Base-by-base conservation (phyloP, 1,139 yeast species). In the Sugiyamaella xylanicola region DNA sequence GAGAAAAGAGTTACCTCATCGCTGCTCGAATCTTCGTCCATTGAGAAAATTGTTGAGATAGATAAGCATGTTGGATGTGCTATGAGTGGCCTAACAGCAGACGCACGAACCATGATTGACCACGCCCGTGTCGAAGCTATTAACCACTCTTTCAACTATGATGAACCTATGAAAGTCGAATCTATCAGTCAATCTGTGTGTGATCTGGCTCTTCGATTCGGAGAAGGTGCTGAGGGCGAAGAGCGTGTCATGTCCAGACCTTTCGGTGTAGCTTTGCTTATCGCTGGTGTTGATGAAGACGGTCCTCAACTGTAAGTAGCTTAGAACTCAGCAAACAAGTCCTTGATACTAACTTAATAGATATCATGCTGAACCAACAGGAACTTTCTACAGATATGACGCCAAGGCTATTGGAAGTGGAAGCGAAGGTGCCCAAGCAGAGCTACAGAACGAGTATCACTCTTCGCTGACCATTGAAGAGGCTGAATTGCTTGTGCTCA, bases 331-430 rank as follows among this genome's bases (percentile, higher is more conserved):
- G n/a, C n/a, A n/a, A n/a, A n/a, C n/a, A n/a, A n/a, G n/a, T n/a
- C n/a, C n/a, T n/a, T n/a, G n/a, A 4, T 32, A 13, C 46, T 51
- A 51, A 51, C 49, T 21, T 27, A 20, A 3, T 25, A 51, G 54
- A 52, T 72, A 88, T 72, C 98, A 95, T 71, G 97, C 99, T n/a
- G 99, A 95, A 74, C 99, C 99, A 42, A 87, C 97, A 16, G 99
- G 99, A 59, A 93, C 99, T 1, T 95, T 91, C 67, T 95, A 93
- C 77, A 83, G 95, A 73, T 95, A 93, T 72, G 97, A 93, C 68
- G 99, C 99, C 45, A 95, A 93, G 74, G 99, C 99, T 11, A 95
- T 95, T 69, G 99, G 99, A 9, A 89, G 97, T 1, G 99, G 99
- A 27, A 88, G 96, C 17, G 99, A 95, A 73, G 99, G 99, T 60